These are phyloP conservation scores for Ceratocystiopsis sp. DNA, from an alignment of 2,329 filamentous ascomycete species.

Conservation along the genomic window DNA sequence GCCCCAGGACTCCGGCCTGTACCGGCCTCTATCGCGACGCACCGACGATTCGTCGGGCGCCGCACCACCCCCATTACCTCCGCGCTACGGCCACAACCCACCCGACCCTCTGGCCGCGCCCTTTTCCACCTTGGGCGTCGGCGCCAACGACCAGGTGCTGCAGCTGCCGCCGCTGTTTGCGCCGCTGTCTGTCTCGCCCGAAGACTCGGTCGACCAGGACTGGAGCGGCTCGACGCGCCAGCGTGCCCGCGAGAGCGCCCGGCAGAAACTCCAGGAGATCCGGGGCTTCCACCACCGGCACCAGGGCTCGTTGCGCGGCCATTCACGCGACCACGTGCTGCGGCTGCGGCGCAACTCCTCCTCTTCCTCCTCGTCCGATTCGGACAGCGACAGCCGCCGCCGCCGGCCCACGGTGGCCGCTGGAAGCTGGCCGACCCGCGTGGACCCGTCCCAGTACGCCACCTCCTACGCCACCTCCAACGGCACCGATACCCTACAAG, in stretches of 20 bases:
- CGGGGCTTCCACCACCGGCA: conserved; percentile 38
- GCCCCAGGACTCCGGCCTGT: conserved; percentile 19
- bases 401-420: conserved; percentile 8
- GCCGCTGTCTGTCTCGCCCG: neutral
- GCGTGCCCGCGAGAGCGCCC: conserved; percentile 27
- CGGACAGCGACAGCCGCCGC: conserved; percentile 31
- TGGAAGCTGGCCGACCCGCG: too few relatives aligned
- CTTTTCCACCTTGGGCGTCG: neutral
- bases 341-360: conserved; percentile 32
- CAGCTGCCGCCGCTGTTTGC: neutral
- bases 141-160: neutral
- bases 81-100: neutral
- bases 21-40: conserved; percentile 15
- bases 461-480: too few relatives aligned
- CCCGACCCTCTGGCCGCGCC: neutral
- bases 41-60: conserved; percentile 6
- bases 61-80: neutral
- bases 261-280: conserved; percentile 41
- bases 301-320: conserved; percentile 22
- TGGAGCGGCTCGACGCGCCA: too few relatives aligned
- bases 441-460: too few relatives aligned
- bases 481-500: too few relatives aligned
- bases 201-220: neutral
- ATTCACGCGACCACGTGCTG: conserved; percentile 27
- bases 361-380: conserved; percentile 44